A percentile compares a stretch with the other conserved stretches of the same genome.
These are phyloP conservation scores for Microsporum ferrugineum DNA, from an alignment of 2,329 filamentous ascomycete species.

Conservation along the genomic window DNA sequence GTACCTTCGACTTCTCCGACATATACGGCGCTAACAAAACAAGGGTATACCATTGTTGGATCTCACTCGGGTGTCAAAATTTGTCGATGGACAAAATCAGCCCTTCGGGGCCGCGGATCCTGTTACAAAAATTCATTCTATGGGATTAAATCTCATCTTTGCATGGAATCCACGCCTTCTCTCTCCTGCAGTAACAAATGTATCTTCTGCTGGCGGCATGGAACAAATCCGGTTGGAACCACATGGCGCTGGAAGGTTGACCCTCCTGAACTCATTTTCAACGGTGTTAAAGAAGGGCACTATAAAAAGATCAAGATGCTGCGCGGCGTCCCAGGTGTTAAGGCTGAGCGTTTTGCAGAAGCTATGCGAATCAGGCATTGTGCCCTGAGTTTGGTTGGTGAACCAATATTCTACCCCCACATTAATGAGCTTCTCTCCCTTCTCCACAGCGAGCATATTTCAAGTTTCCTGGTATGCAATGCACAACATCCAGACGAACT, in stretches of 20 bases:
- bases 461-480: constrained; percentile 91
- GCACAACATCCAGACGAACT: constrained; percentile 92
- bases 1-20: constrained; percentile 84
- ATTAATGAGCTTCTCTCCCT: constrained; percentile 85
- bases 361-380: constrained; percentile 90
- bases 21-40: constrained; percentile 79
- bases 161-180: constrained; percentile 95
- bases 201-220: constrained; percentile 97
- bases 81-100: constrained; percentile 96
- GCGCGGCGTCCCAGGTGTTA: constrained; percentile 82
- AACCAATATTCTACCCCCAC: constrained; percentile 97
- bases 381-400: constrained; percentile 80
- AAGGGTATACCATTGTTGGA: constrained; percentile 90
- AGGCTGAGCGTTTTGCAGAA: constrained; percentile 83
- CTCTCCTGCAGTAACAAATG: constrained; percentile 97
- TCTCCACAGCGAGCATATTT: constrained; percentile 77
- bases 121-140: constrained; percentile 99
- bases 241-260: constrained; percentile 96
- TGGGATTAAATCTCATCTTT: constrained; percentile 89
- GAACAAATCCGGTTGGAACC: constrained; percentile 91
- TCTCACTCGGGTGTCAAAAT: constrained; percentile 96
- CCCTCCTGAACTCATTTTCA: constrained; percentile 76
- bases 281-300: constrained; percentile 80
- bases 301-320: constrained; percentile 98
- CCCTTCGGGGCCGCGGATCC: constrained; percentile 79